Conservation (phyloP, 805 yeast species). For the Candida bentonensis region DNA sequence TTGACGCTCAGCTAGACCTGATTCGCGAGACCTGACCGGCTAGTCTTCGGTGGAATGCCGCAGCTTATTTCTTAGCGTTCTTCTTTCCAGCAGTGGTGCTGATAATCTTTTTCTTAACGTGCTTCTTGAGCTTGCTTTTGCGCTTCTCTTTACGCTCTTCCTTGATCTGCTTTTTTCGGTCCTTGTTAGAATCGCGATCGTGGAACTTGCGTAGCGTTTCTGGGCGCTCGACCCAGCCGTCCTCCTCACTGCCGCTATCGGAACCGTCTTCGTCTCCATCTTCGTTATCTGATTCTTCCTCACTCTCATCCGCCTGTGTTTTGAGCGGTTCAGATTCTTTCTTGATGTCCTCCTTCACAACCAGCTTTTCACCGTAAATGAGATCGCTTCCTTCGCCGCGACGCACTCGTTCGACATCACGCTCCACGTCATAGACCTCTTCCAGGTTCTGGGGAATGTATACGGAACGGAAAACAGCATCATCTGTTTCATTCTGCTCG, state of each 20-base stretch:
- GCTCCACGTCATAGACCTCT: constrained; percentile 40
- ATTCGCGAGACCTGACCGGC: no score
- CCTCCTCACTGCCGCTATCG: constrained; percentile 23
- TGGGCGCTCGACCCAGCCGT: constrained; percentile 31
- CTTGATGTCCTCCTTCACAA: constrained; percentile 10
- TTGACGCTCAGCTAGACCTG: no score
- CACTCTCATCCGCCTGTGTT: constrained; percentile 15
- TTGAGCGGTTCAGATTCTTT: constrained; percentile 12
- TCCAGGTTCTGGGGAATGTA: constrained; percentile 58
- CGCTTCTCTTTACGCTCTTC: constrained; percentile 68
- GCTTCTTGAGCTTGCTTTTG: constrained; percentile 70
- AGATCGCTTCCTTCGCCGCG: constrained; percentile 73
- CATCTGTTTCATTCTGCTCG: constrained; percentile 46
- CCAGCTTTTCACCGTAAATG: constrained; percentile 27
- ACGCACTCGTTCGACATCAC: constrained; percentile 59
- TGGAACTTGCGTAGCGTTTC: constrained; percentile 63
- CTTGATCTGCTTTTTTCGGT: constrained; percentile 61
- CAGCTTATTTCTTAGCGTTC: no score
- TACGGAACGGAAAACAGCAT: constrained; percentile 75
- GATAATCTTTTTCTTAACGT: constrained; percentile 61
- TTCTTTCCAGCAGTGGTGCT: constrained; percentile 30
- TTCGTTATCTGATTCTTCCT: constrained; percentile 15
- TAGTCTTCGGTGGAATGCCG: no score
- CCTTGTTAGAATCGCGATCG: constrained; percentile 65
- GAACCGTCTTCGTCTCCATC: constrained; percentile 13